Base-by-base conservation (phyloP, 768 basidiomycete species). In the Tulasnella calospora region DNA sequence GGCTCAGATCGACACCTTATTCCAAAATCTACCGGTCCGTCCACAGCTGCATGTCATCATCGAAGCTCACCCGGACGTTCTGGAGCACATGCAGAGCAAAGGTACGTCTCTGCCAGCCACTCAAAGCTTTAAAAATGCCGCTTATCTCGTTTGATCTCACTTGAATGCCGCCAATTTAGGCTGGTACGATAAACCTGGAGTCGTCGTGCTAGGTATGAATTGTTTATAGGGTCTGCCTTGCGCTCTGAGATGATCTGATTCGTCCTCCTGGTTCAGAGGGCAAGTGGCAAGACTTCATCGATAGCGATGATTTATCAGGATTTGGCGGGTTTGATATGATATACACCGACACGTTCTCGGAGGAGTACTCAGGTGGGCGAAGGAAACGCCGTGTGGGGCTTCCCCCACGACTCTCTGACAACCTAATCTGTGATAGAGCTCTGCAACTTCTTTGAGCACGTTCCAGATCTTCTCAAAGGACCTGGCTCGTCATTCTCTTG, bases 341-440 rank as follows among this genome's bases (percentile, higher is more conserved):
- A 47, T 99, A 97, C 83, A 94, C 92, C 8, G 97, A 98, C 84
- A 95, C 95, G 0, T 98, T 98, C 84, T 92, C 94, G 8, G 98
- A 96, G 82, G 88, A 92, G 74, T 98, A 96, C 81, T 84, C 86
- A 77, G 90, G 90, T 90, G 78, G 74, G 85, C 61, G n/a, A 67
- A 33, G 27, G 27, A 61, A 38, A 73, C 35, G 33, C 15, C 35
- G 4, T 21, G 1, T 27, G 71, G 3, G 69, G 33, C n/a, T 72
- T 27, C 5, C 4, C 3, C 38, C 19, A 13, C 19, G 15, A 40
- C 36, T 67, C 19, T 21, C 69, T 41, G 38, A 44, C 69, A 72
- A 13, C 79, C 21, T 30, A 1, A 70, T 81, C 82, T 71, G 80
- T 79, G 76, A 21, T 78, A 86, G 92, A 92, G 80, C 88, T 99